Percentiles rank a stretch among this genome's conserved stretches.
Evolutionary conservation across 805 yeast genomes (phyloP).

Genomic region (Wilhelminamyces savonicus): DNA sequence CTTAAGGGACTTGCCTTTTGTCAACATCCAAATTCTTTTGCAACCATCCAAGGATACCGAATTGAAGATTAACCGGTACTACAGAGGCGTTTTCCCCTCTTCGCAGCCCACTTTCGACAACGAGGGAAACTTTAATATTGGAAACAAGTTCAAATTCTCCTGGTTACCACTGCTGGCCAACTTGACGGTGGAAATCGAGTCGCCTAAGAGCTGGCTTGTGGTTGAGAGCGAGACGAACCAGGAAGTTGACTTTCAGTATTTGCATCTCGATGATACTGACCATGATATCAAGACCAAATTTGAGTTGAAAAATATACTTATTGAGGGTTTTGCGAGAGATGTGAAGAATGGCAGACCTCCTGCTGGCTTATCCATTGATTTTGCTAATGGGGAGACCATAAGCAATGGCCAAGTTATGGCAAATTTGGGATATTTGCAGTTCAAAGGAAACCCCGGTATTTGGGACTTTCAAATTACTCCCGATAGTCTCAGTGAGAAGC

Average conservation of each 20-base stretch:
- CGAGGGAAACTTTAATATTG: constrained; percentile 13
- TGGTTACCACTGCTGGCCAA: neutral
- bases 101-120: constrained; percentile 23
- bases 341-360: constrained; percentile 33
- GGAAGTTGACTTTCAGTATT: constrained; percentile 54
- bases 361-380: constrained; percentile 45
- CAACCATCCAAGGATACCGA: constrained; percentile 44
- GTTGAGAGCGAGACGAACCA: constrained; percentile 33
- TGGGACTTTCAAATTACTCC: constrained; percentile 49
- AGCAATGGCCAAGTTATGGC: constrained; percentile 70
- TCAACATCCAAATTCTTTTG: constrained; percentile 48
- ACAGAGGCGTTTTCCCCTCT: constrained; percentile 37
- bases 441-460: constrained; percentile 65
- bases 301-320: constrained; percentile 45
- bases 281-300: constrained; percentile 30
- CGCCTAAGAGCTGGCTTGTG: no score
- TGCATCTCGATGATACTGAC: constrained; percentile 37
- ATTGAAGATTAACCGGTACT: constrained; percentile 53
- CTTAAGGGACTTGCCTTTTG: constrained; percentile 39
- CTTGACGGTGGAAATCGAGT: constrained; percentile 10
- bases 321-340: constrained; percentile 68
- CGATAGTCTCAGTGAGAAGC: constrained; percentile 16
- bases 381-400: constrained; percentile 11
- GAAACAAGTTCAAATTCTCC: constrained; percentile 27
- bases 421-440: constrained; percentile 77